Evolutionary conservation across 805 yeast species (phyloP).

Genomic region (Yarrowia divulgata): DNA sequence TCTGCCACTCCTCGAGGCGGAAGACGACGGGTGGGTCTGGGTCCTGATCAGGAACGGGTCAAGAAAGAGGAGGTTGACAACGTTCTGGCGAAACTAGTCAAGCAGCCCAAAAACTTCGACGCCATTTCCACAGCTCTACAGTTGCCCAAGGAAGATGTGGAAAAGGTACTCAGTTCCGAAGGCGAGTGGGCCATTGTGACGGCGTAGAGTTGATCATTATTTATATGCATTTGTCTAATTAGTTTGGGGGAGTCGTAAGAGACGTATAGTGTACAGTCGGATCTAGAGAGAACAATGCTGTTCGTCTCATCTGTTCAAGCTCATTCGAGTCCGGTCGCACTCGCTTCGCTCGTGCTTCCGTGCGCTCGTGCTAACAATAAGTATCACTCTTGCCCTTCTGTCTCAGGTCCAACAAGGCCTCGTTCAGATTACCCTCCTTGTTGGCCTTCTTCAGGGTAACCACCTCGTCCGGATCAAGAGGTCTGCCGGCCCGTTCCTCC

Average conservation of each 20-base stretch:
- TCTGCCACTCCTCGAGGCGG: constrained; percentile 27
- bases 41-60: constrained; percentile 19
- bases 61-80: constrained; percentile 42
- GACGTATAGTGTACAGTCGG: too few relatives aligned
- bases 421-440: constrained; percentile 51
- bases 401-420: constrained; percentile 51
- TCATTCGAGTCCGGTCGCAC: too few relatives aligned
- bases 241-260: too few relatives aligned
- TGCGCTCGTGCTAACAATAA: constrained; percentile 40
- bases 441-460: constrained; percentile 44
- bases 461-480: constrained; percentile 44
- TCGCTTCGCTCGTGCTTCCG: too few relatives aligned
- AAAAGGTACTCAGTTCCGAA: constrained; percentile 55
- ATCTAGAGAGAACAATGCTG: too few relatives aligned
- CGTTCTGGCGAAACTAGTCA: constrained; percentile 42
- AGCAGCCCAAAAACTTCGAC: constrained; percentile 48
- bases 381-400: constrained; percentile 49
- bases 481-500: constrained; percentile 46
- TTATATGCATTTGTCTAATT: constrained; percentile 6
- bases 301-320: too few relatives aligned
- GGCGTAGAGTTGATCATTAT: constrained; percentile 36
- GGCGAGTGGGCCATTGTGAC: constrained; percentile 61
- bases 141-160: constrained; percentile 63
- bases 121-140: constrained; percentile 72
- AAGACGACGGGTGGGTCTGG: constrained; percentile 19